A percentile compares a stretch with the other conserved stretches of the same genome.
Conservation (phyloP, 345 rosid species). For the Corymbia maculata region DNA sequence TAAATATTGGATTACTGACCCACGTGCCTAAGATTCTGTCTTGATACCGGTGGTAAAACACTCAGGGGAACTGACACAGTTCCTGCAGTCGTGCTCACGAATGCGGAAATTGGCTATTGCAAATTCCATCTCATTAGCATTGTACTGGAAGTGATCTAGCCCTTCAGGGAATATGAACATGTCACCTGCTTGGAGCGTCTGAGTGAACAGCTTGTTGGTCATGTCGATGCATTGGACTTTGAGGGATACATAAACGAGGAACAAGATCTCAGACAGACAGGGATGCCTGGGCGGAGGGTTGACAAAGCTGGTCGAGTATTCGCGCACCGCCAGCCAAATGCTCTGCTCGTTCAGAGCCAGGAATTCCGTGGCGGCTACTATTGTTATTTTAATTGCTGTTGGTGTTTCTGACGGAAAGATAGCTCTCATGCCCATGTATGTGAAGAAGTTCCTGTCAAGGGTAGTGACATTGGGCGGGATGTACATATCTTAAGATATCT, state of each 20-base stretch:
- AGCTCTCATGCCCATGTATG: background rate
- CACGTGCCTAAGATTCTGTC: background rate
- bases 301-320: background rate
- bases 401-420: background rate
- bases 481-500: background rate
- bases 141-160: background rate
- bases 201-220: background rate
- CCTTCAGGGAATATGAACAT: conserved; percentile 1
- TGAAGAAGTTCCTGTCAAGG: background rate
- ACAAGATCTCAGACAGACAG: background rate
- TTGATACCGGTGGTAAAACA: conserved; percentile 3
- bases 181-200: conserved; percentile 1
- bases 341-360: background rate
- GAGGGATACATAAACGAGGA: background rate
- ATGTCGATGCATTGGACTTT: background rate
- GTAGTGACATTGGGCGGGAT: background rate
- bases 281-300: background rate
- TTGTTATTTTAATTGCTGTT: background rate
- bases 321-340: background rate
- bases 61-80: background rate
- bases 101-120: background rate
- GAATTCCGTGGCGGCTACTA: background rate
- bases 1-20: background rate
- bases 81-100: background rate
- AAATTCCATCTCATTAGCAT: background rate